Evolutionary conservation across 139 green algal species (phyloP).

Genomic region (Chlamydomonas sphaeroides): DNA sequence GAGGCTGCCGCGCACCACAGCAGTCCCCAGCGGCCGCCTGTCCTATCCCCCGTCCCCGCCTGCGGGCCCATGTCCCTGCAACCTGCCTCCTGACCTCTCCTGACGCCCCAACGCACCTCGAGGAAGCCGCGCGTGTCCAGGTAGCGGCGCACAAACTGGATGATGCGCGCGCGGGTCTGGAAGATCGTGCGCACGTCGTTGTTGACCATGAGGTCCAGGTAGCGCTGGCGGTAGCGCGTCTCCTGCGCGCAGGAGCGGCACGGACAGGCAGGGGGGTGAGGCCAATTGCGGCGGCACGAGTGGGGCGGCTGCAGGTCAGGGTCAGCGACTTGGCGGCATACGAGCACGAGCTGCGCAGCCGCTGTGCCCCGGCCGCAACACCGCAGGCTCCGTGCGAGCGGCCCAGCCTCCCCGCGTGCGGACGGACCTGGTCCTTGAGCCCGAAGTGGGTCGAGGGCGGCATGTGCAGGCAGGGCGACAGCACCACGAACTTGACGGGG

Average conservation of each 20-base stretch:
- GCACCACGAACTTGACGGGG: constrained; percentile 72
- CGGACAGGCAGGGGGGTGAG: not conserved
- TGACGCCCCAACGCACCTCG: constrained; percentile 70
- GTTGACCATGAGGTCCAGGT: constrained; percentile 98
- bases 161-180: constrained; percentile 80
- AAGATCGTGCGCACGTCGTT: constrained; percentile 85
- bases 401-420: too few relatives aligned
- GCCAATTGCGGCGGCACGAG: not conserved
- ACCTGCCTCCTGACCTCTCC: too few relatives aligned
- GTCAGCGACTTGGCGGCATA: too few relatives aligned
- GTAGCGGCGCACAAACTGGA: constrained; percentile 90
- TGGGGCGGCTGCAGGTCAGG: too few relatives aligned
- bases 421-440: constrained; percentile 86
- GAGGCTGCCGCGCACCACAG: too few relatives aligned
- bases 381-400: too few relatives aligned
- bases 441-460: constrained; percentile 82
- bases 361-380: too few relatives aligned
- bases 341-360: too few relatives aligned
- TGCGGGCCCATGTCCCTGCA: too few relatives aligned
- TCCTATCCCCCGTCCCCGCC: too few relatives aligned
- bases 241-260: constrained; percentile 69
- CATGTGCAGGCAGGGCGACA: constrained; percentile 99
- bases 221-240: constrained; percentile 96
- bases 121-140: constrained; percentile 94
- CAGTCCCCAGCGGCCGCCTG: too few relatives aligned